Evolutionary conservation across 202 grass and related monocot genomes (phyloP), one percentile per base, ranked within the genome.

Genomic region (Setaria viridis): DNA sequence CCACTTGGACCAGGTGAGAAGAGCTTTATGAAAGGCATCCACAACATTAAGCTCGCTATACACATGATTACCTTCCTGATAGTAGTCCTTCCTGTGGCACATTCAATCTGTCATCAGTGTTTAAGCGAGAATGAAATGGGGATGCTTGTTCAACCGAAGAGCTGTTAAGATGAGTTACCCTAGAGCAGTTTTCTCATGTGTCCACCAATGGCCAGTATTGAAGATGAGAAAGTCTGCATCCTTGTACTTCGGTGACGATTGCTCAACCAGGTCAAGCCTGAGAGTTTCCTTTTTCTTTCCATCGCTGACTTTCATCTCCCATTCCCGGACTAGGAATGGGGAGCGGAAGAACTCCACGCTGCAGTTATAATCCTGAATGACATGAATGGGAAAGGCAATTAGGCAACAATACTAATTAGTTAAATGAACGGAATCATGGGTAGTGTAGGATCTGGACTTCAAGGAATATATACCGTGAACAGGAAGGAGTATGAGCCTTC

Each of bases 171-270:
- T 85, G 72, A 55, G 25, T 79, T 89, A 98, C 96, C 96, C 96
- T 87, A 89, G 85, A 39, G 93, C 58, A 42, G 96, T 98, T 84
- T 98, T 98, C 85, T 95, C 91, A 34, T 98, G 96, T 2, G 96
- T 98, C 96, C 96, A 98, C 93, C 96, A 98, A 64, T 98, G 96
- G 53, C 96, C 96, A 7, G 96, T 95, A 82, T 98, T 98, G 85
- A 98, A 98, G 42, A 98, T 92, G 25, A 98, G 80, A 64, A 94
- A 76, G 60, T 94, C 90, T 0, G 96, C 96, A 82, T 95, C 89
- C 82, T 92, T 91, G 76, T 92, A 95, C 64, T 92, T 95, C 9
- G 86, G 86, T 67, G 96, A 92, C 2, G 93, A 95, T 83, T 83
- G 77, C 79, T 98, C 96, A 0, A 98, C 88, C 74, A 95, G 63